These are phyloP conservation scores for Cercis canadensis DNA, from an alignment of 306 rosid genomes.

Conservation along the genomic window DNA sequence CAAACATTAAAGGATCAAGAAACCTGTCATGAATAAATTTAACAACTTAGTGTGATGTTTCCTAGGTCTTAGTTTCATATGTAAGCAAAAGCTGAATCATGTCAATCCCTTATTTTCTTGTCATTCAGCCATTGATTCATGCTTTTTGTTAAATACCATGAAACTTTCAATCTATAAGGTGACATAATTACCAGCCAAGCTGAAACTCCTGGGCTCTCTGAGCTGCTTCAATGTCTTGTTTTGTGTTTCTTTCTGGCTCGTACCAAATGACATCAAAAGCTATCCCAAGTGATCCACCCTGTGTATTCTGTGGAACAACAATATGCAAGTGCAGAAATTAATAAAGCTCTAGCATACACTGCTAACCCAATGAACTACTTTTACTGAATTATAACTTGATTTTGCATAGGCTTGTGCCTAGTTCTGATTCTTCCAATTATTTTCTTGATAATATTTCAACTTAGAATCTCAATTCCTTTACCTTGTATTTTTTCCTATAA, in stretches of 20 bases:
- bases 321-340: neutral
- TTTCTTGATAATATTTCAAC: too few relatives aligned
- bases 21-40: conserved; percentile 49
- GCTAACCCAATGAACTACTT: neutral
- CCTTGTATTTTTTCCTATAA: conserved; percentile 53
- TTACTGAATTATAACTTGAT: neutral
- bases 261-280: conserved; percentile 71
- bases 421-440: too few relatives aligned
- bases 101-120: too few relatives aligned
- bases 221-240: conserved; percentile 56
- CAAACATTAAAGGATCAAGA: conserved; percentile 72
- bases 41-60: neutral
- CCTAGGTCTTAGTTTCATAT: neutral
- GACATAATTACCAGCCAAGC: conserved; percentile 40
- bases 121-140: too few relatives aligned
- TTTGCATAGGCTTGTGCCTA: too few relatives aligned
- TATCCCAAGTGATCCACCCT: conserved; percentile 61
- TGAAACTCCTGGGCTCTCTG: conserved; percentile 74
- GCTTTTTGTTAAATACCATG: too few relatives aligned
- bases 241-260: conserved; percentile 51
- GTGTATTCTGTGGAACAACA: conserved; percentile 41
- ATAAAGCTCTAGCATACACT: neutral
- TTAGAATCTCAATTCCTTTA: too few relatives aligned
- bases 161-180: too few relatives aligned
- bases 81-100: neutral